Percentiles rank a stretch among this genome's conserved stretches.
phyloP scores from a whole-genome alignment of 2,329 filamentous ascomycete genomes.

The Chaetomiaceae sp. region DNA sequence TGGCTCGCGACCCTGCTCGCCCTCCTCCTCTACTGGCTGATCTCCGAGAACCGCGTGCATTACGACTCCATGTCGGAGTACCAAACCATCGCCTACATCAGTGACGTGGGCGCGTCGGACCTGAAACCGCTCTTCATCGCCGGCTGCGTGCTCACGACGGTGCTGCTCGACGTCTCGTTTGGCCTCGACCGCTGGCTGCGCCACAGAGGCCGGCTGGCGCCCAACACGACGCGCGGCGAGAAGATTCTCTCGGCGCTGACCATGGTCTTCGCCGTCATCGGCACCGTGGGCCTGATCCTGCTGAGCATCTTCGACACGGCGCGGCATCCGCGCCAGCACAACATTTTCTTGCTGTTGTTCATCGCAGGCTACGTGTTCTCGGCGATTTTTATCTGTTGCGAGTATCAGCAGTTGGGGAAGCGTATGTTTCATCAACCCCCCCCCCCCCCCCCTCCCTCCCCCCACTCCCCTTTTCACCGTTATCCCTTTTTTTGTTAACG shows the following conservation, averaged over 20 bases:
- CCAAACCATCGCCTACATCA: slow-evolving; percentile 68
- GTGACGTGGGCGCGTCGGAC: slow-evolving; percentile 56
- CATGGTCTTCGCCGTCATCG: slow-evolving; percentile 66
- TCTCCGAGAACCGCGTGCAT: slow-evolving; percentile 47
- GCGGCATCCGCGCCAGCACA: slow-evolving; percentile 63
- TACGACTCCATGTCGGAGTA: slow-evolving; percentile 56
- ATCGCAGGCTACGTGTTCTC: slow-evolving; percentile 80
- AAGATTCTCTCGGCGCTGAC: slow-evolving; percentile 58
- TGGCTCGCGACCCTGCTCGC: slow-evolving; percentile 66
- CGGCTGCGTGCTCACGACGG: slow-evolving; percentile 64
- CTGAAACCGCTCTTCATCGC: slow-evolving; percentile 77
- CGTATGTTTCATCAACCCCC: slow-evolving; percentile 42
- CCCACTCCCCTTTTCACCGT: neutral
- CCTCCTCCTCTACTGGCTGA: slow-evolving; percentile 66
- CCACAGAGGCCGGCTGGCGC: slow-evolving; percentile 72
- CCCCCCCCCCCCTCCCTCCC: neutral
- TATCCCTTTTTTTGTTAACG: neutral
- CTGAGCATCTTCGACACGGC: slow-evolving; percentile 81
- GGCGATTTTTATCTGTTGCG: slow-evolving; percentile 83
- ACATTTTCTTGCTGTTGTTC: slow-evolving; percentile 76
- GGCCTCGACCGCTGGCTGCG: slow-evolving; percentile 78
- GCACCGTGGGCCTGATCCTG: slow-evolving; percentile 75
- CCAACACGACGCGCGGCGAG: slow-evolving; percentile 61
- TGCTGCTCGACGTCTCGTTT: slow-evolving; percentile 79
- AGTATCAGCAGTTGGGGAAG: slow-evolving; percentile 81